Evolutionary conservation across 805 yeast species (phyloP).

Genomic region (Ogataea wickerhamii): DNA sequence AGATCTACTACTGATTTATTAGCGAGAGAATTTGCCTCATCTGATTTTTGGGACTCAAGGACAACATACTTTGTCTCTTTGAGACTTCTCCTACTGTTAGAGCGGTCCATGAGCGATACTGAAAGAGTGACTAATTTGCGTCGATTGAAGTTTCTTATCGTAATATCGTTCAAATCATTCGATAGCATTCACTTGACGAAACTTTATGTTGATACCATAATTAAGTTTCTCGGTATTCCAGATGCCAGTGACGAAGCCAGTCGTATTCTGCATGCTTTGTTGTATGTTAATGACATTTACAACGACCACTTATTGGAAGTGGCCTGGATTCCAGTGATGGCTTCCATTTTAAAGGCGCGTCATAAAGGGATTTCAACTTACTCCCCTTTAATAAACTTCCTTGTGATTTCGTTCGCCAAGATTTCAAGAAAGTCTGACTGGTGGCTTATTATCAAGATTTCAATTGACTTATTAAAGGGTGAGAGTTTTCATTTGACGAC

Average conservation of each 20-base stretch:
- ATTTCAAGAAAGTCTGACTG: neutral
- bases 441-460: constrained; percentile 1
- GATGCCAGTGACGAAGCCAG: constrained; percentile 27
- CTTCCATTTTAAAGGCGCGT: constrained; percentile 8
- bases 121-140: constrained; percentile 31
- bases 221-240: constrained; percentile 21
- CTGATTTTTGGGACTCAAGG: constrained; percentile 35
- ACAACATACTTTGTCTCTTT: constrained; percentile 37
- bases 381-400: constrained; percentile 2
- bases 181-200: constrained; percentile 16
- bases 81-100: constrained; percentile 29
- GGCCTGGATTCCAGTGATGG: constrained; percentile 23
- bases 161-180: constrained; percentile 24
- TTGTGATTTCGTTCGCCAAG: neutral
- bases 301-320: constrained; percentile 7
- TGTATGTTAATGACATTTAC: constrained; percentile 8
- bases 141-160: constrained; percentile 36
- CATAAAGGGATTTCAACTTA: neutral
- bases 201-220: constrained; percentile 21
- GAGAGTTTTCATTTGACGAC: neutral
- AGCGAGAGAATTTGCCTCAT: constrained; percentile 4
- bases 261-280: constrained; percentile 21
- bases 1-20: constrained; percentile 11
- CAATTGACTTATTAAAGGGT: constrained; percentile 3
- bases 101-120: constrained; percentile 18